These are phyloP conservation scores for Lumnitzera littorea DNA, from an alignment of 345 rosid genomes.

Conservation along the genomic window DNA sequence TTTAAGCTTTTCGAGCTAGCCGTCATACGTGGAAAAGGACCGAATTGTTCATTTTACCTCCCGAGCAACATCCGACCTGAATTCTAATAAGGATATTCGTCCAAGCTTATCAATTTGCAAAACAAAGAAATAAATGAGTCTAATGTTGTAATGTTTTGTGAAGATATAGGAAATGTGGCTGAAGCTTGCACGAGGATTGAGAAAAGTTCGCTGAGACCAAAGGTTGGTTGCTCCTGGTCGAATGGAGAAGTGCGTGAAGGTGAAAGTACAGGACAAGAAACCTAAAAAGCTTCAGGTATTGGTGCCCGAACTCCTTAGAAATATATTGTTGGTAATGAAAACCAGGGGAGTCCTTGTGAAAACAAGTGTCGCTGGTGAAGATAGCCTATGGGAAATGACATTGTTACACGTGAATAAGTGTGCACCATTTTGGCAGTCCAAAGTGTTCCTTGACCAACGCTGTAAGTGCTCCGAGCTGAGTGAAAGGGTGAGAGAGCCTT, in stretches of 20 bases:
- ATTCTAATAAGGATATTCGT: too few species aligned
- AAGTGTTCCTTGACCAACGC: conserved; percentile 80
- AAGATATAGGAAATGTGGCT: conserved; percentile 97
- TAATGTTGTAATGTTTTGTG: conserved; percentile 55
- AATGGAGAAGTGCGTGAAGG: conserved; percentile 92
- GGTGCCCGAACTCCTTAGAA: conserved; percentile 81
- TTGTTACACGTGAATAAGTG: conserved; percentile 93
- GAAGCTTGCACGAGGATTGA: conserved; percentile 82
- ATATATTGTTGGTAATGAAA: conserved; percentile 77
- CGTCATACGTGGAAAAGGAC: too few species aligned
- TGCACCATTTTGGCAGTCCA: conserved; percentile 63
- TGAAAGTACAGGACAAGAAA: conserved; percentile 76
- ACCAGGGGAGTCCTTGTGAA: conserved; percentile 68
- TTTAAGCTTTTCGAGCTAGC: too few species aligned
- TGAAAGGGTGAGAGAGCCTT: conserved; percentile 14
- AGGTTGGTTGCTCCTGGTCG: conserved; percentile 87
- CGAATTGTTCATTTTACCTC: too few species aligned
- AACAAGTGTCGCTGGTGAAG: conserved; percentile 84
- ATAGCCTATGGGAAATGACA: conserved; percentile 94
- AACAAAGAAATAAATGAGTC: conserved; percentile 73
- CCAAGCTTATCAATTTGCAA: background rate
- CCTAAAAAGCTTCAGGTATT: conserved; percentile 87
- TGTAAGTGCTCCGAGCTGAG: conserved; percentile 13
- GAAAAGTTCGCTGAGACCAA: conserved; percentile 99
- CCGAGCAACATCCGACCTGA: too few species aligned